A percentile compares a stretch with the other conserved stretches of the same genome.
Conservation (phyloP, 139 green algal genomes). For the Chlamydomonas sphaeroides region DNA sequence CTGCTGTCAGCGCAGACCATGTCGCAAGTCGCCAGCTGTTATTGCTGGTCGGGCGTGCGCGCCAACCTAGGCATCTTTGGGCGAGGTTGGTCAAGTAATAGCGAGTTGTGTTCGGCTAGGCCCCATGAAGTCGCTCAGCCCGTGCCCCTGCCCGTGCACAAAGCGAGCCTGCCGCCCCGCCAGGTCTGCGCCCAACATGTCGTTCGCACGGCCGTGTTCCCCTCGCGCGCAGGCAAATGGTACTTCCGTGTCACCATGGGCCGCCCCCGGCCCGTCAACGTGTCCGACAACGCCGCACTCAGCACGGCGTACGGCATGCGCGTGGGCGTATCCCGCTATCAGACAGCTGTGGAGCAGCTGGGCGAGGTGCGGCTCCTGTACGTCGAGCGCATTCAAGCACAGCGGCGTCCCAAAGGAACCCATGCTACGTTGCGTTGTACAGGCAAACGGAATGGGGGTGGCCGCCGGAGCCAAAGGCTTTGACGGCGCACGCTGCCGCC, state of each 20-base stretch:
- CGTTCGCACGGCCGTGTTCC: too few relatives aligned
- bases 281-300: conserved; percentile 31
- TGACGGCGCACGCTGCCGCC: too few relatives aligned
- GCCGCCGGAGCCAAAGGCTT: too few relatives aligned
- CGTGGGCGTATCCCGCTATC: conserved; percentile 31
- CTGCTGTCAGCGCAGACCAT: too few relatives aligned
- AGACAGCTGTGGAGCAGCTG: conserved; percentile 37
- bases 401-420: too few relatives aligned
- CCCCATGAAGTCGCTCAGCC: too few relatives aligned
- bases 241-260: conserved; percentile 30
- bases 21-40: neutral
- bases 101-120: too few relatives aligned
- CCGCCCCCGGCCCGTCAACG: neutral
- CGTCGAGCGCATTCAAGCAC: too few relatives aligned
- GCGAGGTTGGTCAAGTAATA: neutral
- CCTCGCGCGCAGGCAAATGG: neutral
- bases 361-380: conserved; percentile 31
- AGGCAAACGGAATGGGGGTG: too few relatives aligned
- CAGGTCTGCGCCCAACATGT: too few relatives aligned
- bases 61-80: conserved; percentile 26
- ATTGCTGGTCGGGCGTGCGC: conserved; percentile 33
- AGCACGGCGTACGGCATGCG: conserved; percentile 23
- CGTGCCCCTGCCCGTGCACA: neutral
- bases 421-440: too few relatives aligned
- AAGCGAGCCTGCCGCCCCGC: neutral